Evolutionary conservation across 805 yeast genomes (phyloP), one percentile per base, ranked within the genome.

Genomic region (Maudiozyma bulderi): DNA sequence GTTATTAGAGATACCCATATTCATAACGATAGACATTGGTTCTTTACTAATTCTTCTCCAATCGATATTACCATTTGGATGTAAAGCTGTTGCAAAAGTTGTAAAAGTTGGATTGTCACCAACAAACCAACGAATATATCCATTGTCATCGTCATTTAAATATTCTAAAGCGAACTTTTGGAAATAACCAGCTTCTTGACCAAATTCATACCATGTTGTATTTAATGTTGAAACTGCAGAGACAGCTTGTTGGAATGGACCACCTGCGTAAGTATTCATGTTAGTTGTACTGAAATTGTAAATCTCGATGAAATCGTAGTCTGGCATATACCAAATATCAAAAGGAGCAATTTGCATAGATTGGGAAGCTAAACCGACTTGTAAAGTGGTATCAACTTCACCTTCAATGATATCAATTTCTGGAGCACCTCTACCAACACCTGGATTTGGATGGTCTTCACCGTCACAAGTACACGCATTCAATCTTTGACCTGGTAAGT

Each of bases 261-360:
- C 96, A 51, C 98, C 99, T 32, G 86, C 74, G 68, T 87, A 90
- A 1, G 87, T 74, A 65, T 90, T 91, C 90, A 89, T 86, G 11
- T 82, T 64, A 1, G 96, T 85, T 42, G 84, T 71, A 0, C 85
- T 70, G 28, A 57, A 55, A 68, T 91, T 87, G 67, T 84, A 72
- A 53, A 91, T 71, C 61, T 82, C 90, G 47, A 89, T 65, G 60
- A 76, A 90, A 56, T 81, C 78, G 66, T 89, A 89, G 68, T 91
- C 95, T 5, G 96, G 96, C 62, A 77, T 75, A 64, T 86, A 91
- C 97, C 97, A 91, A 54, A 89, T 82, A 67, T 91, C 98, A 63
- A 80, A 80, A 8, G 98, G 98, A 14, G 97, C 98, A 53, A 88
- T 70, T 73, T 91, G 98, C 61, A 84, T 68, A 3, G 97, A 88